Evolutionary conservation across 305 asterid genomes (phyloP).

Genomic region (Rubia tinctorum): DNA sequence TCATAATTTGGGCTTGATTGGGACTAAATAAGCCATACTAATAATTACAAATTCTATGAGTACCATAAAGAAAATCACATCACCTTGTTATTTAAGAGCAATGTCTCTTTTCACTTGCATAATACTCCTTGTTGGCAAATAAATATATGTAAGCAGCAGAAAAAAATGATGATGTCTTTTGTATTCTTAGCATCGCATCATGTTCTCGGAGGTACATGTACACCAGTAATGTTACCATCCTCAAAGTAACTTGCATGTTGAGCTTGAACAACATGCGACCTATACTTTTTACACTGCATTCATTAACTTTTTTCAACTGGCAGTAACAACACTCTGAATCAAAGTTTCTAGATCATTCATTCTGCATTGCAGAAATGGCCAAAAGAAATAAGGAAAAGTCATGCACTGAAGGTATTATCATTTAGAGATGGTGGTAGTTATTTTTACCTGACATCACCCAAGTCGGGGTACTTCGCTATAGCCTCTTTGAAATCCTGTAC

Average conservation of each 20-base stretch:
- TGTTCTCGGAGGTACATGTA: neutral
- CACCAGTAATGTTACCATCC: neutral
- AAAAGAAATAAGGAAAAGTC: constrained; percentile 1
- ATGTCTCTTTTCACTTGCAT: too few relatives aligned
- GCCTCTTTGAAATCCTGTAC: constrained; percentile 81
- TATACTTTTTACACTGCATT: neutral
- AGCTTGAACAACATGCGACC: neutral
- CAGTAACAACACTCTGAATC: constrained; percentile 26
- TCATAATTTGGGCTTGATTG: too few relatives aligned
- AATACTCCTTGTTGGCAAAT: too few relatives aligned
- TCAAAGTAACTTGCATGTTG: neutral
- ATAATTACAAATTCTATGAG: too few relatives aligned
- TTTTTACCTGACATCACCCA: constrained; percentile 73
- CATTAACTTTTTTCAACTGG: constrained; percentile 10
- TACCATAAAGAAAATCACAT: too few relatives aligned
- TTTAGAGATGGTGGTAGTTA: neutral
- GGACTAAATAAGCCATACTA: too few relatives aligned
- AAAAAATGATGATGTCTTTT: neutral
- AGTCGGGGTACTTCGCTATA: constrained; percentile 72
- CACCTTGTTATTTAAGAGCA: too few relatives aligned
- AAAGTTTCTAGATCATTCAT: constrained; percentile 32
- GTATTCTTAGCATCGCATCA: neutral
- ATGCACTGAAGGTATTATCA: neutral
- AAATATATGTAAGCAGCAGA: neutral
- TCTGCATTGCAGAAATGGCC: constrained; percentile 16